Conservation (phyloP, 2,329 filamentous ascomycete species). For the Fusarium penzigii region DNA sequence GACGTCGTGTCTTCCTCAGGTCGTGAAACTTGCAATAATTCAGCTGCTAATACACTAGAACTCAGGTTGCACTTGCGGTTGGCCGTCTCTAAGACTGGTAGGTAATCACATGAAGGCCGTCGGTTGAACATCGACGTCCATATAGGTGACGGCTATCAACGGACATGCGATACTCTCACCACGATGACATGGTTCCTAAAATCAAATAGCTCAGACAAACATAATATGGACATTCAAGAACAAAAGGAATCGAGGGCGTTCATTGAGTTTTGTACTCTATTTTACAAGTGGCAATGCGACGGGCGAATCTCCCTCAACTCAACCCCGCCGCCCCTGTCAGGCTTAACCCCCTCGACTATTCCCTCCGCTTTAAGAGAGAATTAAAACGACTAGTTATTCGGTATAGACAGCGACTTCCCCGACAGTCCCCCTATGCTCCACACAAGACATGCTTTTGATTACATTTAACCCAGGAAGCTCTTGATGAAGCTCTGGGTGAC, state of each 20-base stretch:
- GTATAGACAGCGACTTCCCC: slow-evolving; percentile 51
- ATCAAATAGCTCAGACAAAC: too few relatives aligned
- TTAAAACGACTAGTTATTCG: slow-evolving; percentile 44
- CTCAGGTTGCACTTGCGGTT: too few relatives aligned
- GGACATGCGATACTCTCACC: too few relatives aligned
- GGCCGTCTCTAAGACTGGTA: too few relatives aligned
- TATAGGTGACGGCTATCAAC: too few relatives aligned
- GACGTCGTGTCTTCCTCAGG: too few relatives aligned
- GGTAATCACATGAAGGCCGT: too few relatives aligned
- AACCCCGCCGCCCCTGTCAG: slow-evolving; percentile 48
- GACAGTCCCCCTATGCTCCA: slow-evolving; percentile 31
- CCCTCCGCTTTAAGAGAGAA: slow-evolving; percentile 49
- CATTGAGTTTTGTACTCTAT: slow-evolving; percentile 63
- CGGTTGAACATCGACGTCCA: too few relatives aligned
- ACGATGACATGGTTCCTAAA: too few relatives aligned
- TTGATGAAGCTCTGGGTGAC: slow-evolving; percentile 82
- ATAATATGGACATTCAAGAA: slow-evolving; percentile 30
- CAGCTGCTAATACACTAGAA: too few relatives aligned
- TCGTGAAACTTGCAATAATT: too few relatives aligned
- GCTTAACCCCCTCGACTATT: slow-evolving; percentile 46
- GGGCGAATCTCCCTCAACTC: slow-evolving; percentile 46
- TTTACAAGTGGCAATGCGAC: slow-evolving; percentile 61
- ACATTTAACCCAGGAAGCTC: slow-evolving; percentile 72
- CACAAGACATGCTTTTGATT: slow-evolving; percentile 30
- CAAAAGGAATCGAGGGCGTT: slow-evolving; percentile 63